A percentile compares a stretch with the other conserved stretches of the same genome.
Evolutionary conservation across 345 rosid species (phyloP).

Genomic region (Pseudoturritis turrita): DNA sequence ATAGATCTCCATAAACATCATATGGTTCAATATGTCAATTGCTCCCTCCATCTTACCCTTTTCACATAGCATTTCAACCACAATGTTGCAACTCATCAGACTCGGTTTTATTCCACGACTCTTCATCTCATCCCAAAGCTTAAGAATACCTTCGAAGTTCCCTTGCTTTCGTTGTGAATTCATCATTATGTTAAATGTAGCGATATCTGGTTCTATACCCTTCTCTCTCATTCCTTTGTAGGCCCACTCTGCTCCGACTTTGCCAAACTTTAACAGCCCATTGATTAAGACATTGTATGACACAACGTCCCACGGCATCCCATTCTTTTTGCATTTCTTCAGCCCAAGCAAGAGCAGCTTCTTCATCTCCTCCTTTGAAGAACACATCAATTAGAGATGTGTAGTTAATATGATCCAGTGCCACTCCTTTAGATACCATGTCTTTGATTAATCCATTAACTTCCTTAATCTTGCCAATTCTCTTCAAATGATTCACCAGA

Average conservation of each 20-base stretch:
- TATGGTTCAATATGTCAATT: conserved; percentile 48
- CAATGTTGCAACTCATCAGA: conserved; percentile 58
- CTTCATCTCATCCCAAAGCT: conserved; percentile 74
- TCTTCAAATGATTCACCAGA: conserved; percentile 61
- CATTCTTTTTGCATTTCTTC: conserved; percentile 67
- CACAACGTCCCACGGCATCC: conserved; percentile 62
- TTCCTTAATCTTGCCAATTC: conserved; percentile 53
- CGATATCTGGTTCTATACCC: conserved; percentile 65
- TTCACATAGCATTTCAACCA: conserved; percentile 48
- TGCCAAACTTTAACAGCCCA: conserved; percentile 60
- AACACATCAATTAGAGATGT: conserved; percentile 87
- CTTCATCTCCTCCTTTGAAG: conserved; percentile 69
- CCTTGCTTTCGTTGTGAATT: conserved; percentile 56
- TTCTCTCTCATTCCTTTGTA: conserved; percentile 57
- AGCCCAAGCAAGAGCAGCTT: conserved; percentile 59
- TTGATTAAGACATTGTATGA: conserved; percentile 73
- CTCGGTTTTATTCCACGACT: conserved; percentile 47
- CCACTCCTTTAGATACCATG: conserved; percentile 53
- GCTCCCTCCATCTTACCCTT: conserved; percentile 51
- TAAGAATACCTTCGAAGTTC: conserved; percentile 44
- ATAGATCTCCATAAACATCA: conserved; percentile 41
- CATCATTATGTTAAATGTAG: conserved; percentile 76
- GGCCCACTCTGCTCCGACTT: conserved; percentile 48
- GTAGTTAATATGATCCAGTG: conserved; percentile 67
- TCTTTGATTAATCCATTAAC: conserved; percentile 44